Evolutionary conservation across 2,329 filamentous ascomycete genomes (phyloP).

Genomic region (Pseudogymnoascus sp.): DNA sequence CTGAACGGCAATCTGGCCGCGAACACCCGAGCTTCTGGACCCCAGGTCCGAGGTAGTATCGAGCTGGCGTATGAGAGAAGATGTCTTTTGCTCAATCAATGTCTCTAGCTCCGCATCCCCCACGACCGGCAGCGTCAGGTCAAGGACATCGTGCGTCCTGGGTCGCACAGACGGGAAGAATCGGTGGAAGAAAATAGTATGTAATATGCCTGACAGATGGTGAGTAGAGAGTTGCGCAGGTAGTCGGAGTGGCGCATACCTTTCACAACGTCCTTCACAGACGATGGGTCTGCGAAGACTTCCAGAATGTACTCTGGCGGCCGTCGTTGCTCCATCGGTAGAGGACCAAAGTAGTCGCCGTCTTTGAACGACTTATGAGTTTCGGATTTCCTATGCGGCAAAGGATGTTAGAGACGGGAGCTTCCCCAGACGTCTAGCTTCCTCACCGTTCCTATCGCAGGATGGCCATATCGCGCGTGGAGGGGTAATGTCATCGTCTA

Average conservation of each 20-base stretch:
- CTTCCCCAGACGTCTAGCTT: constrained; percentile 7
- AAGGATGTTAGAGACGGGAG: constrained; percentile 7
- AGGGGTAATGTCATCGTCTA: constrained; percentile 5
- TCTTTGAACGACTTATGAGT: neutral
- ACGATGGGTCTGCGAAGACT: constrained; percentile 82
- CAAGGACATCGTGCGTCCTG: constrained; percentile 77
- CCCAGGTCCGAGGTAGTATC: constrained; percentile 44
- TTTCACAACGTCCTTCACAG: constrained; percentile 87
- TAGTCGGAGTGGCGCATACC: constrained; percentile 43
- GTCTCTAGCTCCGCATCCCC: constrained; percentile 87
- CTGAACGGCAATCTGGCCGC: constrained; percentile 75
- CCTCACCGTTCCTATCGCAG: constrained; percentile 4
- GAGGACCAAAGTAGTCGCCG: neutral
- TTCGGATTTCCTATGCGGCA: neutral
- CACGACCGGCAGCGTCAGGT: constrained; percentile 81
- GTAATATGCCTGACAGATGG: constrained; percentile 63
- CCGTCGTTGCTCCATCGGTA: constrained; percentile 50
- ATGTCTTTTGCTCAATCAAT: constrained; percentile 81
- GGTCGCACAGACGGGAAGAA: constrained; percentile 86
- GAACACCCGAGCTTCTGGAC: constrained; percentile 45
- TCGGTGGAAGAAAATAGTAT: constrained; percentile 98
- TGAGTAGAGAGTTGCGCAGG: constrained; percentile 1
- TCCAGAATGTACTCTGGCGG: constrained; percentile 85
- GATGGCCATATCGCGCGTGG: constrained; percentile 7
- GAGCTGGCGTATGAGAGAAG: constrained; percentile 71